Conservation (phyloP, 2,329 filamentous ascomycete species). For the Diaporthe aspalathi region DNA sequence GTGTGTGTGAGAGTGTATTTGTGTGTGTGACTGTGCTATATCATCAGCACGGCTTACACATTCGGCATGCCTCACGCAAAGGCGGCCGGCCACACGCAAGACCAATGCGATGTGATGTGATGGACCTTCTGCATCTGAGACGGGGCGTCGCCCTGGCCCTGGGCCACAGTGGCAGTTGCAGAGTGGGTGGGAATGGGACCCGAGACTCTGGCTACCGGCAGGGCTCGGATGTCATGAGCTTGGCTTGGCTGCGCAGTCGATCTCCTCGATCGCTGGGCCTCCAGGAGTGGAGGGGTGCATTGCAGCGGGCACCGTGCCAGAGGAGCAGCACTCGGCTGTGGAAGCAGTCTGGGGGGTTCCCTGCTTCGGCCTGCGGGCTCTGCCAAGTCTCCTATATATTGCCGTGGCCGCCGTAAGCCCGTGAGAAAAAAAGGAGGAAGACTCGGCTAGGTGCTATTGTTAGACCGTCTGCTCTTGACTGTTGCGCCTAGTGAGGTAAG, state of each 20-base stretch:
- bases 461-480: not conserved
- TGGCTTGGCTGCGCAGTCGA: conserved; percentile 22
- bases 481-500: not conserved
- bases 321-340: conserved; percentile 12
- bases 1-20: no score
- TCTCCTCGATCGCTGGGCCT: conserved; percentile 24
- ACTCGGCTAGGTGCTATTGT: not conserved
- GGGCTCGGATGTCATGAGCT: conserved; percentile 16
- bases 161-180: conserved; percentile 10
- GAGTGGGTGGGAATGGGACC: not conserved
- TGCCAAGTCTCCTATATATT: conserved; percentile 7
- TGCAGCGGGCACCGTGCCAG: conserved; percentile 21
- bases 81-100: no score
- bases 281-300: not conserved
- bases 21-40: not conserved
- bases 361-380: not conserved
- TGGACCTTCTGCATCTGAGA: conserved; percentile 12
- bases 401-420: conserved; percentile 18
- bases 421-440: not conserved
- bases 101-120: not conserved
- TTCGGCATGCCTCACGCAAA: no score
- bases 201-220: conserved; percentile 31
- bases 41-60: conserved; percentile 2
- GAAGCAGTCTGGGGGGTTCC: conserved; percentile 16
- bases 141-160: not conserved